Conservation (phyloP, 108 stramenopile genomes). For the Pseudonitzschia multiseries region DNA sequence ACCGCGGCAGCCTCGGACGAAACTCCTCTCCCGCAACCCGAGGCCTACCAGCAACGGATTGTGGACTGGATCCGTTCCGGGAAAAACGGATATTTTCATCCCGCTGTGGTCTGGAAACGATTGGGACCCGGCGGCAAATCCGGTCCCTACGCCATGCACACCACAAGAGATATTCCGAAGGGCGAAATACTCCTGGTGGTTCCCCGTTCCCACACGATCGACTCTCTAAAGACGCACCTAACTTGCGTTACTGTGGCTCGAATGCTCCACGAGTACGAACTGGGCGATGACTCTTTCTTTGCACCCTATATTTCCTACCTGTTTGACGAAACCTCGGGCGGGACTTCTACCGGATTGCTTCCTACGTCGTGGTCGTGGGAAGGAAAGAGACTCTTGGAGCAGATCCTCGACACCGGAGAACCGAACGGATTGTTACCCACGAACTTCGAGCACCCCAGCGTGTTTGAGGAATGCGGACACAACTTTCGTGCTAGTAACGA, state of each 20-base stretch:
- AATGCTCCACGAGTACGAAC: slow-evolving; percentile 32
- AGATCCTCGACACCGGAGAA: slow-evolving; percentile 8
- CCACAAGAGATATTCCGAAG: slow-evolving; percentile 30
- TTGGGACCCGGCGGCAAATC: neutral
- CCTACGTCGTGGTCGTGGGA: slow-evolving; percentile 50
- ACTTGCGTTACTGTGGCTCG: slow-evolving; percentile 25
- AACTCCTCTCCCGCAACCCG: neutral
- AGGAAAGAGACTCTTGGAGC: slow-evolving; percentile 35
- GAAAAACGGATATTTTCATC: slow-evolving; percentile 16
- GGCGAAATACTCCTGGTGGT: slow-evolving; percentile 33
- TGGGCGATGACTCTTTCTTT: slow-evolving; percentile 53
- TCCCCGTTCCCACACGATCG: slow-evolving; percentile 24
- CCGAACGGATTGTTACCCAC: slow-evolving; percentile 6
- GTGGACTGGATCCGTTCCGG: slow-evolving; percentile 3
- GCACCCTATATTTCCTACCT: slow-evolving; percentile 71
- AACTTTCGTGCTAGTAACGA: neutral
- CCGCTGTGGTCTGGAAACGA: slow-evolving; percentile 2
- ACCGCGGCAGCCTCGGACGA: neutral
- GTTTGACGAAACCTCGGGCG: slow-evolving; percentile 11
- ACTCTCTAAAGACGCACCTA: slow-evolving; percentile 1
- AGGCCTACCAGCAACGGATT: slow-evolving; percentile 4
- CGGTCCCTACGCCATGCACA: slow-evolving; percentile 33
- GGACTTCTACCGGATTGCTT: slow-evolving; percentile 34
- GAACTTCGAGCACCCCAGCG: neutral
- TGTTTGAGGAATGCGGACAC: neutral